Base-by-base conservation (phyloP, 345 rosid species). In the Geranium rotundifolium region DNA sequence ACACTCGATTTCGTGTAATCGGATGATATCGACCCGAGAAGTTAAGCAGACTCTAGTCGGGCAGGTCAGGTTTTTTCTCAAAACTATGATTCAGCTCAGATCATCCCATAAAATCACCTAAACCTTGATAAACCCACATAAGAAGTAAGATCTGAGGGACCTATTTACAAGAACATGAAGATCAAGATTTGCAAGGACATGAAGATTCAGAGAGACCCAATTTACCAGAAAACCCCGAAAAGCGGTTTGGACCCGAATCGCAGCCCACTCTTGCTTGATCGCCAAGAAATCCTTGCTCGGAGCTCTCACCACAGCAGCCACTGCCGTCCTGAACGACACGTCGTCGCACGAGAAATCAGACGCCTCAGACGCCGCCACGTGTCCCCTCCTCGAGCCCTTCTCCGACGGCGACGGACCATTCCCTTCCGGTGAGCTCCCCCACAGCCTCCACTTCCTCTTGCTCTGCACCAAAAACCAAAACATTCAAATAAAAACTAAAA, bases 401-500 rank as follows among this genome's bases (percentile, higher is more conserved):
- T 23, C 27, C 27, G 27, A 23, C 10, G 41, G 10, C 41, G 41
- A 34, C 69, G 82, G 68, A 14, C 68, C 70, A 5, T 71, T 68
- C 58, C 84, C 84, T 31, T 85, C 98, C 4, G 97, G 87, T n/a
- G 98, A 76, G 63, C 85, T 79, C 74, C 97, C 80, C 98, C 98
- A 87, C 0, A 86, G 75, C 78, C 79, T 85, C 96, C 97, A 90
- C 65, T 88, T 92, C 85, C 83, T 88, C 85, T 79, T 87, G 19
- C 76, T 70, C 77, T 83, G 61, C 30, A 71, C 61, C 55, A 14
- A 67, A 54, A 14, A 1, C 18, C 15, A 29, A 58, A 17, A 64
- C 4, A 17, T 59, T 46, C 9, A 60, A 19, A 20, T 4, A 16
- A 23, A 50, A 60, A 54, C 19, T n/a, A 14, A 37, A 8, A 62